Percentiles rank a stretch among this genome's conserved stretches.
These are phyloP conservation scores for Onygenales sp. DNA, from an alignment of 2,329 filamentous ascomycete genomes.

Conservation along the genomic window DNA sequence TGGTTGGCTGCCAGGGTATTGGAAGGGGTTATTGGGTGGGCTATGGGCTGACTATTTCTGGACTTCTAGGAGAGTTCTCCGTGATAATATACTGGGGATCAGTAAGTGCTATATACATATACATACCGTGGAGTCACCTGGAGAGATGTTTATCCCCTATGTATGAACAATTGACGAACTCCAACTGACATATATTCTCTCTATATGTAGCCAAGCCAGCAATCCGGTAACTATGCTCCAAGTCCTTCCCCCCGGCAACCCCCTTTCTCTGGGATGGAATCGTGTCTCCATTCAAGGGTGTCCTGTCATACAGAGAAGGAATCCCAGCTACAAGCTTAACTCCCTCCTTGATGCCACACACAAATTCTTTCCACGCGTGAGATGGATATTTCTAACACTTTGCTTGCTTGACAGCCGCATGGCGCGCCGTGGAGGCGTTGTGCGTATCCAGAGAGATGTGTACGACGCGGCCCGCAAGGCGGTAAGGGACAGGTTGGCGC, in stretches of 20 bases:
- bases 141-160: not conserved
- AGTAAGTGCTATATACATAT: slow-evolving; percentile 14
- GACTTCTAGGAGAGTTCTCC: slow-evolving; percentile 9
- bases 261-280: not conserved
- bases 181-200: not conserved
- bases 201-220: slow-evolving; percentile 17
- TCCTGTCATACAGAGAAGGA: not conserved
- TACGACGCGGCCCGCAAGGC: slow-evolving; percentile 20
- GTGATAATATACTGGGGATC: slow-evolving; percentile 20
- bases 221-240: slow-evolving; percentile 17
- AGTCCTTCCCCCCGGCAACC: not conserved
- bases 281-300: not conserved
- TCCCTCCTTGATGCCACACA: slow-evolving; percentile 8
- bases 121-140: not conserved
- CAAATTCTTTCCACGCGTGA: not conserved
- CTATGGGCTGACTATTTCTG: not conserved
- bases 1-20: slow-evolving; percentile 19
- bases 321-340: not conserved
- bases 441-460: slow-evolving; percentile 19
- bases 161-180: no score
- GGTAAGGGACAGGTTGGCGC: slow-evolving; percentile 11
- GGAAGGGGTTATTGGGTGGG: slow-evolving; percentile 9
- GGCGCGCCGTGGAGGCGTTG: slow-evolving; percentile 26
- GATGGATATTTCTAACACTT: not conserved
- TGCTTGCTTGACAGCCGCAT: slow-evolving; percentile 19